These are phyloP conservation scores for Stemphylium beticola DNA, from an alignment of 2,329 filamentous ascomycete species.

Conservation along the genomic window DNA sequence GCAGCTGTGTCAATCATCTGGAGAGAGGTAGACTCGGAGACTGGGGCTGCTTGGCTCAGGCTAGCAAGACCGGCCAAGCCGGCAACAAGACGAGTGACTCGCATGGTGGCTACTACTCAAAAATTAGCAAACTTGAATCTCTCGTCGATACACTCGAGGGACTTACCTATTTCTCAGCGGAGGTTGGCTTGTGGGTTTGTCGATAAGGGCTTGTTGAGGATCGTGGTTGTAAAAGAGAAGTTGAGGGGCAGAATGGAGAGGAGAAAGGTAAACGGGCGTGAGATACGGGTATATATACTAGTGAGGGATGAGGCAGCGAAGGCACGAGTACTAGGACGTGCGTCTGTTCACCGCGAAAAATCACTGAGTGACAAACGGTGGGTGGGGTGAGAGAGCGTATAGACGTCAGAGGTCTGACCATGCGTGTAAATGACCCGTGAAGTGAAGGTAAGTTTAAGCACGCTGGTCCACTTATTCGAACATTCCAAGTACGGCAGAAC, in stretches of 20 bases:
- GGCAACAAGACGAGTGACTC: background rate
- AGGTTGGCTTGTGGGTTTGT: background rate
- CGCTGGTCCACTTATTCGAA: no score
- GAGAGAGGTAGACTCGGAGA: background rate
- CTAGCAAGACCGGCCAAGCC: background rate
- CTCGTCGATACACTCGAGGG: background rate
- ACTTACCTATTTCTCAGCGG: background rate
- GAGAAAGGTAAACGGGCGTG: background rate
- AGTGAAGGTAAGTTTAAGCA: no score
- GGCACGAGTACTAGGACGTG: background rate
- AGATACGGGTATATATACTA: background rate
- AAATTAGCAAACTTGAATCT: background rate
- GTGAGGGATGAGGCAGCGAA: background rate
- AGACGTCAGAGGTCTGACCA: no score
- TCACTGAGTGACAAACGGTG: no score
- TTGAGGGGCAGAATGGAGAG: background rate
- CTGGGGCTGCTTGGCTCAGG: background rate
- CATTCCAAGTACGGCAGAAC: no score
- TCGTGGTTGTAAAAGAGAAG: no score
- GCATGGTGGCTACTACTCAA: background rate
- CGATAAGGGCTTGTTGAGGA: background rate
- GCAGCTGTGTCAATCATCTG: no score
- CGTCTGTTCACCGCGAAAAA: background rate
- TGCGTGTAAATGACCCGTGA: no score
- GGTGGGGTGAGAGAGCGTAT: no score